phyloP scores from a whole-genome alignment of 306 rosid species.

The Pterocarpus macrocarpus region DNA sequence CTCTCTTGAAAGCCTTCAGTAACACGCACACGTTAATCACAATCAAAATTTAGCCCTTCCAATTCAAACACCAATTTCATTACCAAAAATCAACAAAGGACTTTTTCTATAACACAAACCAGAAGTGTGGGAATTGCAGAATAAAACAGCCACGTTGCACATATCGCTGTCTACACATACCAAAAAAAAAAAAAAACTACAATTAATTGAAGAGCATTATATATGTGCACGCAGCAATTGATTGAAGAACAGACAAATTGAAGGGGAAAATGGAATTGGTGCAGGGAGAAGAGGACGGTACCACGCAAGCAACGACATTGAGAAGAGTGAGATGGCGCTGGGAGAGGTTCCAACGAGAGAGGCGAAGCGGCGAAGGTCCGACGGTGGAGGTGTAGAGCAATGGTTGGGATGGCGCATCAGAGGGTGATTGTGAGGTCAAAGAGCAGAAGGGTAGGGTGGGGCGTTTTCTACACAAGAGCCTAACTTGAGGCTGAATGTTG shows the following conservation, averaged over 20 bases:
- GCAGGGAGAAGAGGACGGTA: constrained; percentile 33
- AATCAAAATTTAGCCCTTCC: constrained; percentile 24
- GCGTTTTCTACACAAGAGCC: constrained; percentile 36
- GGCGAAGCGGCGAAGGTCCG: constrained; percentile 57
- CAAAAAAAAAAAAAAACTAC: neutral
- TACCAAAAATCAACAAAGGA: neutral
- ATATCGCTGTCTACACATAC: constrained; percentile 69
- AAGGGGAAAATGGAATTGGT: neutral
- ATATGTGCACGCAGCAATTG: neutral
- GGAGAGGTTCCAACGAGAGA: constrained; percentile 65
- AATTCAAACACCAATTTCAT: neutral
- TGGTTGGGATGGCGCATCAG: constrained; percentile 29
- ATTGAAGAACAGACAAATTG: neutral
- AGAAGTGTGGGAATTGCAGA: constrained; percentile 92
- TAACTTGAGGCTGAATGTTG: neutral
- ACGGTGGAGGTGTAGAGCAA: constrained; percentile 61
- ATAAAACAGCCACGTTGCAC: constrained; percentile 83
- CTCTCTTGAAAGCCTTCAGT: constrained; percentile 86
- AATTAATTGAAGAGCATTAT: neutral
- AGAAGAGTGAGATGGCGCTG: constrained; percentile 77
- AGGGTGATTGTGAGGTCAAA: constrained; percentile 48
- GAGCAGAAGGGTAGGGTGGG: constrained; percentile 40
- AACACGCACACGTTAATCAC: neutral
- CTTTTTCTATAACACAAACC: constrained; percentile 59
- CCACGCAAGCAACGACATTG: constrained; percentile 75